Percentiles rank a stretch among this genome's conserved stretches.
phyloP scores from a whole-genome alignment of 225 moss, liverwort and hornwort species.

The Anthoceros angustus region DNA sequence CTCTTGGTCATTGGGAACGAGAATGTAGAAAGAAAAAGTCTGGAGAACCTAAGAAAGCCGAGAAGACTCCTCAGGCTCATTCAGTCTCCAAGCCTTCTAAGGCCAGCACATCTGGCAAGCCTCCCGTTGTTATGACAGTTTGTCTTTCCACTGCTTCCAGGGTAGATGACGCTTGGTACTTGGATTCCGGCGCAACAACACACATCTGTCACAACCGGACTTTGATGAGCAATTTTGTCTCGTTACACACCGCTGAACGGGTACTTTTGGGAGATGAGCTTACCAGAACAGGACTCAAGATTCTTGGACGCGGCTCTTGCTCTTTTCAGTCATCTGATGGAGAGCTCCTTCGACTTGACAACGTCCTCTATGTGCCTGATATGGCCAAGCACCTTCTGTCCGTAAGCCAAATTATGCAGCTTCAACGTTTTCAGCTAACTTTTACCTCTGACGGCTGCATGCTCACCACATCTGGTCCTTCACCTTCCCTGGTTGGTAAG shows the following conservation, averaged over 20 bases:
- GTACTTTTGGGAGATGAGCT: constrained; percentile 1
- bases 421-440: neutral
- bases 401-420: neutral
- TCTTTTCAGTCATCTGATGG: neutral
- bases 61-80: neutral
- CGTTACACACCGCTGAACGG: neutral
- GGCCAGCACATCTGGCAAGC: neutral
- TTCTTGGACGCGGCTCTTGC: no score
- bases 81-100: neutral
- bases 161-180: neutral
- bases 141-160: neutral
- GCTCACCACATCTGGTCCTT: constrained; percentile 1
- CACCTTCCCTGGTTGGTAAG: neutral
- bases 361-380: no score
- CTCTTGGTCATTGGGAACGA: no score
- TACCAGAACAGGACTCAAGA: no score
- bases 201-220: no score
- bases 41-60: no score
- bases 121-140: neutral
- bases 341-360: neutral
- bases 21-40: no score
- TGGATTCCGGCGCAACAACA: neutral
- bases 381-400: no score
- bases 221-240: constrained; percentile 1
- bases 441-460: neutral